Percentiles rank a stretch among this genome's conserved stretches.
These are phyloP conservation scores for Pseudogymnoascus sp. DNA, from an alignment of 2,329 filamentous ascomycete genomes.

Conservation along the genomic window DNA sequence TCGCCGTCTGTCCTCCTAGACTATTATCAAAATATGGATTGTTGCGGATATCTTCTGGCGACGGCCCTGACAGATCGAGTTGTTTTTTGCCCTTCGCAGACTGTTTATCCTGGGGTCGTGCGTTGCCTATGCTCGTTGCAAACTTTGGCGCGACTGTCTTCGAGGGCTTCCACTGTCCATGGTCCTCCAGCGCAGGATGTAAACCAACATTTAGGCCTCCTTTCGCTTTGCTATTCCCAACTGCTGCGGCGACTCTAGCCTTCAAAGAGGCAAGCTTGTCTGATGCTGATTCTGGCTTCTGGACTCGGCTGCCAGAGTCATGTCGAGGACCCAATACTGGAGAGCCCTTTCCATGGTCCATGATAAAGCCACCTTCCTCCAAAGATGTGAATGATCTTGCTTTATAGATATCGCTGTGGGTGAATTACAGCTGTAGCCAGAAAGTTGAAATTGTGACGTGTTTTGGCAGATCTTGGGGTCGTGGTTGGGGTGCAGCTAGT, in stretches of 20 bases:
- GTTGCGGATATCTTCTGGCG: conserved; percentile 49
- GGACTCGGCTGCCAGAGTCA: conserved; percentile 47
- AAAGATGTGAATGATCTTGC: background rate
- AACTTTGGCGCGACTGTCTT: conserved; percentile 31
- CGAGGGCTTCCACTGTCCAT: conserved; percentile 41
- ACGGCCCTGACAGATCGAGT: conserved; percentile 51
- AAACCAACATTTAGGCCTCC: conserved; percentile 36
- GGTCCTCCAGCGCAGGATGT: conserved; percentile 59
- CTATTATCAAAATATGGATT: conserved; percentile 82
- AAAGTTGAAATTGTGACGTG: conserved; percentile 1
- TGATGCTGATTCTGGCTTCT: conserved; percentile 49
- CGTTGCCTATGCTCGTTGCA: conserved; percentile 34
- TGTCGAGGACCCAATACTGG: conserved; percentile 50
- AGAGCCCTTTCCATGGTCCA: conserved; percentile 46
- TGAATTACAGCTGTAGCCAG: background rate
- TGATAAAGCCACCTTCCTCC: conserved; percentile 25
- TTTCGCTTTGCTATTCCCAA: conserved; percentile 44
- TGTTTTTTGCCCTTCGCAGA: conserved; percentile 39
- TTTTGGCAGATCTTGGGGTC: conserved; percentile 1
- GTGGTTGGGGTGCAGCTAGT: background rate
- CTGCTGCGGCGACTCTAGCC: conserved; percentile 70
- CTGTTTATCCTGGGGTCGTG: conserved; percentile 25
- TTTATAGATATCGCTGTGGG: background rate
- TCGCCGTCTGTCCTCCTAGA: conserved; percentile 50
- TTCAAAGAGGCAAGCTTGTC: conserved; percentile 70